Conservation (phyloP, 2,329 filamentous ascomycete genomes). For the Cytospora piceae region DNA sequence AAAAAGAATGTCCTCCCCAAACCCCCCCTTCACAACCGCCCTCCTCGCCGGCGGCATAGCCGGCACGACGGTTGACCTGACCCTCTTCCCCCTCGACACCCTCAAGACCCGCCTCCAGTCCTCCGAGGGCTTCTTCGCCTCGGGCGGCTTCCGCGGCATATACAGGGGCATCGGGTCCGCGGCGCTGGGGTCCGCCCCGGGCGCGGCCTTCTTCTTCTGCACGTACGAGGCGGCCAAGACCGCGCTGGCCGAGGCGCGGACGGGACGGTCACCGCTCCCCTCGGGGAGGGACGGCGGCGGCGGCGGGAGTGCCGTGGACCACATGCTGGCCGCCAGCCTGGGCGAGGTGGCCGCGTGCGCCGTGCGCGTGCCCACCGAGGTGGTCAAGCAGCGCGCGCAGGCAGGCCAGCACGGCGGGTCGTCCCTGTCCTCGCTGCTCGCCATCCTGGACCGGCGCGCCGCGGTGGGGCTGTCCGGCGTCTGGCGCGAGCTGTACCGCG, state of each 20-base stretch:
- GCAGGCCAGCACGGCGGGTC: slow-evolving; percentile 78
- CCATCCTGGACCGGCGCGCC: slow-evolving; percentile 64
- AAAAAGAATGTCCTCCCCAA: slow-evolving; percentile 30
- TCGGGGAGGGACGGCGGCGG: slow-evolving; percentile 21
- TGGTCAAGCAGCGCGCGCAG: slow-evolving; percentile 95
- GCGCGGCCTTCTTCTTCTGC: slow-evolving; percentile 96
- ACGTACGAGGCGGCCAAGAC: slow-evolving; percentile 82
- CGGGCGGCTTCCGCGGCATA: slow-evolving; percentile 87
- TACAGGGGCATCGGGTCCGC: slow-evolving; percentile 92
- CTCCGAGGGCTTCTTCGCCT: slow-evolving; percentile 72
- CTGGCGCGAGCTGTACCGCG: slow-evolving; percentile 84
- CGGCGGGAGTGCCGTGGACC: slow-evolving; percentile 45
- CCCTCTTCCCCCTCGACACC: slow-evolving; percentile 96
- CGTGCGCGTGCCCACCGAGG: slow-evolving; percentile 91
- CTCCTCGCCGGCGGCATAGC: slow-evolving; percentile 85
- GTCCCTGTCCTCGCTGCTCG: slow-evolving; percentile 66
- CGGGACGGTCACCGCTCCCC: background rate
- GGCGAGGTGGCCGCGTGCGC: slow-evolving; percentile 93
- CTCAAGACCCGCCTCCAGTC: slow-evolving; percentile 97
- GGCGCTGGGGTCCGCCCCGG: slow-evolving; percentile 87
- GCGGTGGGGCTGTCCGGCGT: slow-evolving; percentile 59
- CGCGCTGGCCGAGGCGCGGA: slow-evolving; percentile 43
- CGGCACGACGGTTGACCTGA: slow-evolving; percentile 94
- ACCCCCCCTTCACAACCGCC: slow-evolving; percentile 60
- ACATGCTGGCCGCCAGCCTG: slow-evolving; percentile 83